Evolutionary conservation across 306 rosid species (phyloP), one percentile per base, ranked within the genome.

Genomic region (Corylus heterophylla): DNA sequence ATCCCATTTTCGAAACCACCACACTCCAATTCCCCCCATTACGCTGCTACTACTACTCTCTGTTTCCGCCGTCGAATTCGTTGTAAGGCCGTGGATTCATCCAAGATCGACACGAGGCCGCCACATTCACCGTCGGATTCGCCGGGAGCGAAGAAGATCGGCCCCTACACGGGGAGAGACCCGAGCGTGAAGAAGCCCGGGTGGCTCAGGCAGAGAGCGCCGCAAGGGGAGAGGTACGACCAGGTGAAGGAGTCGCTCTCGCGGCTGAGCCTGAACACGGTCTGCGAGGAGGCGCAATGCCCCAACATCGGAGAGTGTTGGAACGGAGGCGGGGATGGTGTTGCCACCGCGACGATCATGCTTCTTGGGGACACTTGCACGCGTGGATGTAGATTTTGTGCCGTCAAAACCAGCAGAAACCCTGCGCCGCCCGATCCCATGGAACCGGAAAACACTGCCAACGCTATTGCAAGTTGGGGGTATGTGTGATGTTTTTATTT

Each of bases 301-400:
- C 98, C 98, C n/a, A 93, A 93, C 88, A 93, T 93, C 27, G 97
- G 98, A 48, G 97, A 93, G 88, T 95, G 98, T 82, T 95, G 98
- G 98, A 95, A 91, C 88, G 98, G 98, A 74, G 98, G 98, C 4
- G 93, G 87, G 2, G 98, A 92, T 82, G 98, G 98, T 48, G 83
- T 94, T 80, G 89, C 97, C 61, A 94, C 98, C 14, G 98, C 98
- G 12, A 94, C 97, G 42, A 94, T 94, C 82, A 94, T 94, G 98
- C 89, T 94, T 73, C 92, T 94, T 39, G 98, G 98, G 8, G 98
- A 94, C 82, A 94, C 98, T 20, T 94, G 98, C 81, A 94, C 97
- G 12, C 97, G 98, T 51, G 97, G 98, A 2, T 94, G 98, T 76
- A 82, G 98, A 52, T 94, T 94, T 84, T 94, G 98, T 86, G 98